Conservation (phyloP, 495 filamentous ascomycete species). For the Aspergillus heteromorphus region DNA sequence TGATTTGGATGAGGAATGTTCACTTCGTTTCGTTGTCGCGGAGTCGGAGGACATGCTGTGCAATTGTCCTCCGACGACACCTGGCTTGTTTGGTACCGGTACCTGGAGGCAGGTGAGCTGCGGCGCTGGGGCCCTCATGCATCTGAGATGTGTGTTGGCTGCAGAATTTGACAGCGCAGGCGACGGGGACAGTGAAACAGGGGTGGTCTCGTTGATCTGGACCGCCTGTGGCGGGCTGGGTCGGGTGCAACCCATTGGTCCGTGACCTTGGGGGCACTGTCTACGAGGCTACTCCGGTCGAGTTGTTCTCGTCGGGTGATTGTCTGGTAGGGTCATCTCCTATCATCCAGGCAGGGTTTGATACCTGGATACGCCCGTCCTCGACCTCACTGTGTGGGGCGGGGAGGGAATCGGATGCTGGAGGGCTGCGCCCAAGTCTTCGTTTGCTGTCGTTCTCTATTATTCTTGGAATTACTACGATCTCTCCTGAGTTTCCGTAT, state of each 20-base stretch:
- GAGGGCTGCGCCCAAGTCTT: constrained; percentile 20
- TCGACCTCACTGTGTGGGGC: constrained; percentile 18
- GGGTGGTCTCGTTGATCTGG: constrained; percentile 3
- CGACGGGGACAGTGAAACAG: constrained; percentile 7
- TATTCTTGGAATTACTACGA: constrained; percentile 12
- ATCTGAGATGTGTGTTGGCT: constrained; percentile 19
- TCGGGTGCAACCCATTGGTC: constrained; percentile 9
- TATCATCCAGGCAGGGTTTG: constrained; percentile 42
- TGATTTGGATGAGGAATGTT: constrained; percentile 50
- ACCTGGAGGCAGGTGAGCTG: constrained; percentile 13
- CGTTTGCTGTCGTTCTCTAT: constrained; percentile 12
- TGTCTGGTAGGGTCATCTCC: constrained; percentile 46
- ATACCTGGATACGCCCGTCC: constrained; percentile 34
- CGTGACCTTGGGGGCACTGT: constrained; percentile 14
- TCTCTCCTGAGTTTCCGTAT: constrained; percentile 16
- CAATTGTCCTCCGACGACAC: not conserved
- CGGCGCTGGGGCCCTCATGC: not conserved
- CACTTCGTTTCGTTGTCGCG: constrained; percentile 38
- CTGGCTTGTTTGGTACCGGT: constrained; percentile 17
- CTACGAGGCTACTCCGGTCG: not conserved
- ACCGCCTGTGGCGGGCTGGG: constrained; percentile 36
- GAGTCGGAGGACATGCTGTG: constrained; percentile 1
- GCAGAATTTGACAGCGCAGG: constrained; percentile 3
- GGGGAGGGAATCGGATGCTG: constrained; percentile 44
- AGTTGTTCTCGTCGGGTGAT: not conserved